phyloP scores from a whole-genome alignment of 2,329 filamentous ascomycete species.

The Cladosporium sp. region DNA sequence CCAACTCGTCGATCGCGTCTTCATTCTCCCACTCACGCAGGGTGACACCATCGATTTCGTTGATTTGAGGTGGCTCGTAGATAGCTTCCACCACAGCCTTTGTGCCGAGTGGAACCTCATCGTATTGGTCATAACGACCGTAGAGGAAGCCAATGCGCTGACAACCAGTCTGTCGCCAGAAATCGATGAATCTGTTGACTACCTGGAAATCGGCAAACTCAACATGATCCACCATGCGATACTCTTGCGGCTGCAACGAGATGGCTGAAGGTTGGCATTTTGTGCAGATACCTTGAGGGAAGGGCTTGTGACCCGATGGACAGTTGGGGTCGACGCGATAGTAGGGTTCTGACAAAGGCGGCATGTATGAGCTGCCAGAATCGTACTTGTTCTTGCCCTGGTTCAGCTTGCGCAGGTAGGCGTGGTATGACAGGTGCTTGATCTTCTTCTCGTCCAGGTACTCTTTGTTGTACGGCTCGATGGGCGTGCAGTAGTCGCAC shows the following conservation, averaged over 20 bases:
- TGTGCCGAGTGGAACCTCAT: constrained; percentile 85
- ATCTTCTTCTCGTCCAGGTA: constrained; percentile 96
- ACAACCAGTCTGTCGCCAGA: constrained; percentile 80
- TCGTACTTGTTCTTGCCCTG: constrained; percentile 95
- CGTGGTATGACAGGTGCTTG: constrained; percentile 96
- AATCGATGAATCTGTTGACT: constrained; percentile 85
- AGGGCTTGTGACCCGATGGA: constrained; percentile 86
- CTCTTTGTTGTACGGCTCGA: constrained; percentile 87
- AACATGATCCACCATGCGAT: constrained; percentile 97
- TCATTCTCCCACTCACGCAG: constrained; percentile 82
- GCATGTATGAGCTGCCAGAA: constrained; percentile 90
- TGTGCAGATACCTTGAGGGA: constrained; percentile 95
- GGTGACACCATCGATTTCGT: constrained; percentile 84
- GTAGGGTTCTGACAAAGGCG: constrained; percentile 87
- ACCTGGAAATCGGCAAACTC: constrained; percentile 85
- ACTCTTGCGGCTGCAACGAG: constrained; percentile 86
- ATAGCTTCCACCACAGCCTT: constrained; percentile 97
- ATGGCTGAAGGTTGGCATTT: constrained; percentile 98
- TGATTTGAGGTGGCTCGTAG: constrained; percentile 89
- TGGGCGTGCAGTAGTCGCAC: constrained; percentile 98
- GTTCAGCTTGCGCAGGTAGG: constrained; percentile 91
- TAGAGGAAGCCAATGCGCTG: constrained; percentile 91
- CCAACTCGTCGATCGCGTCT: constrained; percentile 73
- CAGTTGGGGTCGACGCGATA: constrained; percentile 86
- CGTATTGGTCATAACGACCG: constrained; percentile 84